Base-by-base conservation (phyloP, 2,329 filamentous ascomycete species). In the Xylariomycetidae sp. region DNA sequence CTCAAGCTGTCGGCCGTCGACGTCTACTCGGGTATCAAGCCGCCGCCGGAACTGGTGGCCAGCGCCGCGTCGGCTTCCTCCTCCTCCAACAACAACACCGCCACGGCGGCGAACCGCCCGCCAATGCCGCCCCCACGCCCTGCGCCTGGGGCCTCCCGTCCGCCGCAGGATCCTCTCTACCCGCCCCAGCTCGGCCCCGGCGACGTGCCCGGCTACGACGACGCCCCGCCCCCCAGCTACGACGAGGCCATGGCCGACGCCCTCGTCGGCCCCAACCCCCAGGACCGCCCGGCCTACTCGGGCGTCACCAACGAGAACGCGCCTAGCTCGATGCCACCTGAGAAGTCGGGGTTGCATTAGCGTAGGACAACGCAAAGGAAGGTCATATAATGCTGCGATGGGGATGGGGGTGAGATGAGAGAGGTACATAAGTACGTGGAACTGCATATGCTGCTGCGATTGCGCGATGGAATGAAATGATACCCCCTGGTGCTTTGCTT, bases 171-270 rank as follows among this genome's bases (percentile, higher is more conserved):
- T 45, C 67, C 74, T 3, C 53, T 75, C 6, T 79, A 78, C 40
- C 76, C 75, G 12, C 74, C 76, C 4, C 75, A 78, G 48, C 58
- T 79, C 14, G 68, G 70, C 22, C 56, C 60, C 7, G 48, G 54
- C 9, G 63, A 59, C 3, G 67, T 57, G 2, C 58, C 65, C 13
- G 53, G 57, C 1, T 68, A 74, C 43, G 81, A 86, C 19, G 87
- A 92, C 35, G 85, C 87, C n/a, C 89, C 90, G 13, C 89, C 89
- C 6, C 89, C 89, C 6, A 95, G 86, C 51, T 96, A 96, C 53
- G 88, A 95, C 60, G 89, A 95, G 59, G 88, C 87, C 10, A 81
- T 95, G 61, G 88, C 87, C 6, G 81, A 85, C 44, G 76, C 80
- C 38, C 61, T 92, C 41, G 59, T 66, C 0, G 81, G 76, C 22